Conservation (phyloP, 257 asterid genomes). For the Primulina huaijiensis region DNA sequence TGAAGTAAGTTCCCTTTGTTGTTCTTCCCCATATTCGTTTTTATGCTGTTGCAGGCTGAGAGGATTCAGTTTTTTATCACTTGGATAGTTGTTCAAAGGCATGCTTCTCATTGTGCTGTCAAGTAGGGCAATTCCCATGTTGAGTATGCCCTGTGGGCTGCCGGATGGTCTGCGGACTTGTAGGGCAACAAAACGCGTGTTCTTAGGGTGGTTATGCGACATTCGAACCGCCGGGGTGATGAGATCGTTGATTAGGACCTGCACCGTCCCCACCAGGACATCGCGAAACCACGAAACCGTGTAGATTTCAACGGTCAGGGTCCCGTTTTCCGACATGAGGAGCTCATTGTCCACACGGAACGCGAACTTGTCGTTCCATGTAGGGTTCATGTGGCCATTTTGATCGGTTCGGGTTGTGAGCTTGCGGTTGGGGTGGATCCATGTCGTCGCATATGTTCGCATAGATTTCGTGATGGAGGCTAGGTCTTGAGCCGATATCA, state of each 20-base stretch:
- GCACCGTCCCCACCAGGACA: constrained; percentile 52
- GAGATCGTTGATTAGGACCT: constrained; percentile 47
- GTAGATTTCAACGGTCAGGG: constrained; percentile 56
- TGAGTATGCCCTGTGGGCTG: constrained; percentile 77
- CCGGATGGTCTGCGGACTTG: constrained; percentile 71
- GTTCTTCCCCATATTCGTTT: constrained; percentile 13
- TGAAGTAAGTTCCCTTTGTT: constrained; percentile 7
- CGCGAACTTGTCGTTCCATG: constrained; percentile 68
- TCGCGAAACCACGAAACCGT: constrained; percentile 62
- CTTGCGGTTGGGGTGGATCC: constrained; percentile 51
- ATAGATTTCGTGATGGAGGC: constrained; percentile 53
- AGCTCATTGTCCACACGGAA: constrained; percentile 47
- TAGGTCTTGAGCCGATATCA: constrained; percentile 75
- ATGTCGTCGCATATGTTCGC: constrained; percentile 57
- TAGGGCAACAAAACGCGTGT: constrained; percentile 50
- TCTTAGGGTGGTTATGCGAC: constrained; percentile 5
- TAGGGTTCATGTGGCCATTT: constrained; percentile 48
- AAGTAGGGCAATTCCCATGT: constrained; percentile 59
- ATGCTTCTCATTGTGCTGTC: constrained; percentile 44
- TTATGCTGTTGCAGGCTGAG: constrained; percentile 8
- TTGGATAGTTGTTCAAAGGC: constrained; percentile 29
- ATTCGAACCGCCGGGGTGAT: constrained; percentile 20
- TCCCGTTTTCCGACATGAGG: constrained; percentile 37
- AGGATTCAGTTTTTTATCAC: constrained; percentile 9
- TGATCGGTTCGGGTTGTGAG: constrained; percentile 50